phyloP scores from a whole-genome alignment of 1,284 basidiomycete species.

The Thecaphora thlaspeos region DNA sequence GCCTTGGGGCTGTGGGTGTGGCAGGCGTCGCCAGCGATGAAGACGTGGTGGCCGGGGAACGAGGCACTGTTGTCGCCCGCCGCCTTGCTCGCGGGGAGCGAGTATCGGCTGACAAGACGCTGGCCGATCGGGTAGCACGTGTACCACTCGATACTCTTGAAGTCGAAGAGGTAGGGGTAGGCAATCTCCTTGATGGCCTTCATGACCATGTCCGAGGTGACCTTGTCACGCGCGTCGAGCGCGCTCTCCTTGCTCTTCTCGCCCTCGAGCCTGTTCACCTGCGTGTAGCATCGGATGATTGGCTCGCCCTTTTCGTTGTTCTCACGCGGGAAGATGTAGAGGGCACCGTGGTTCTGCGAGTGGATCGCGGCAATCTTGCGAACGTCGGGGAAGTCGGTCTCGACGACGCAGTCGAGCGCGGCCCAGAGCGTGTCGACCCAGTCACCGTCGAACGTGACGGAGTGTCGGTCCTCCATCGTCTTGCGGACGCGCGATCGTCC shows the following conservation, averaged over 20 bases:
- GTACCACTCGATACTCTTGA: conserved; percentile 59
- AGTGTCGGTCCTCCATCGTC: conserved; percentile 48
- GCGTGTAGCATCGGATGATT: conserved; percentile 57
- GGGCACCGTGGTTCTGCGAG: conserved; percentile 51
- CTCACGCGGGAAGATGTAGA: conserved; percentile 58
- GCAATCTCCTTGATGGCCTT: conserved; percentile 59
- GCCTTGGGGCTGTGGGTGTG: conserved; percentile 60
- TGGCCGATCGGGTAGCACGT: conserved; percentile 58
- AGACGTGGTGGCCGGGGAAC: conserved; percentile 52
- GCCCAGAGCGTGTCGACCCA: conserved; percentile 56
- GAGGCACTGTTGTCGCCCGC: conserved; percentile 6
- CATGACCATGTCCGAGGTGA: conserved; percentile 58
- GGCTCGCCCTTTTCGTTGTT: conserved; percentile 56
- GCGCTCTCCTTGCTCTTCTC: conserved; percentile 46
- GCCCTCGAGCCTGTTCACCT: conserved; percentile 52
- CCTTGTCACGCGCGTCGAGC: conserved; percentile 48
- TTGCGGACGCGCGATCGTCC: conserved; percentile 55
- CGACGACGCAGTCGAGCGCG: conserved; percentile 52
- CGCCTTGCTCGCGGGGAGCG: conserved; percentile 33
- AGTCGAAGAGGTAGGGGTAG: conserved; percentile 58
- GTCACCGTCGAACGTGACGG: conserved; percentile 45
- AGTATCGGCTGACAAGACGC: conserved; percentile 42
- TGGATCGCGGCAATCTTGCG: conserved; percentile 55
- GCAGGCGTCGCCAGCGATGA: conserved; percentile 60
- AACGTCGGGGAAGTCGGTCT: conserved; percentile 53